Percentiles rank a stretch among this genome's conserved stretches.
Evolutionary conservation across 345 rosid species (phyloP).

Genomic region (Eucalyptus polyanthemos): DNA sequence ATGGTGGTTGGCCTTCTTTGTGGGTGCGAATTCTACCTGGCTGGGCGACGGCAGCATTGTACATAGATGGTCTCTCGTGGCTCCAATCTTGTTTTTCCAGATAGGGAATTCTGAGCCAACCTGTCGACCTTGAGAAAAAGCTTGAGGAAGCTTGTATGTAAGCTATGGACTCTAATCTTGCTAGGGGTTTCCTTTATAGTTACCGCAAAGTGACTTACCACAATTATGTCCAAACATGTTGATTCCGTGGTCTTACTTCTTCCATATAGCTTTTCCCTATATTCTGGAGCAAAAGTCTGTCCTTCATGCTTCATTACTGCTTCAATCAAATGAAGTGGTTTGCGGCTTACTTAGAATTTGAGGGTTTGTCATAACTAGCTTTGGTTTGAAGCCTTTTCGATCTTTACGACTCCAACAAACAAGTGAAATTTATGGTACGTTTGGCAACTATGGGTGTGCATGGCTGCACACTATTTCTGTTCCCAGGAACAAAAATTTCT

Average conservation of each 20-base stretch:
- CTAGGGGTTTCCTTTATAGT: not conserved
- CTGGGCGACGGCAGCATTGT: constrained; percentile 69
- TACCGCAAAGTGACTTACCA: not conserved
- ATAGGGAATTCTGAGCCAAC: constrained; percentile 58
- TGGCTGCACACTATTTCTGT: no score
- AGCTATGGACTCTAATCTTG: not conserved
- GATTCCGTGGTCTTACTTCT: not conserved
- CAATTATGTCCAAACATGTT: not conserved
- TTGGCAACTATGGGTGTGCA: no score
- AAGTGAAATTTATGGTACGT: not conserved
- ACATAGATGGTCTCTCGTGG: constrained; percentile 66
- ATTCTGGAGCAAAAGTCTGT: not conserved
- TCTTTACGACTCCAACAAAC: not conserved
- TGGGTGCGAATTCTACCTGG: constrained; percentile 74
- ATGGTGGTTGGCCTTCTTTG: constrained; percentile 94
- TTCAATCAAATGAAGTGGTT: not conserved
- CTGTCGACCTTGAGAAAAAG: not conserved
- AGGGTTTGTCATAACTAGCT: not conserved
- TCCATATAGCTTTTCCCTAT: not conserved
- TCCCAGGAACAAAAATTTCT: no score
- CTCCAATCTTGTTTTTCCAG: constrained; percentile 60
- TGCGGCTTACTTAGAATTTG: not conserved
- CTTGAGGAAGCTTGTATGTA: not conserved
- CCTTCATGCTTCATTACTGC: not conserved
- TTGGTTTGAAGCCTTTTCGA: not conserved